phyloP scores from a whole-genome alignment of 495 filamentous ascomycete species.

The Hypoxylon subgilvum region DNA sequence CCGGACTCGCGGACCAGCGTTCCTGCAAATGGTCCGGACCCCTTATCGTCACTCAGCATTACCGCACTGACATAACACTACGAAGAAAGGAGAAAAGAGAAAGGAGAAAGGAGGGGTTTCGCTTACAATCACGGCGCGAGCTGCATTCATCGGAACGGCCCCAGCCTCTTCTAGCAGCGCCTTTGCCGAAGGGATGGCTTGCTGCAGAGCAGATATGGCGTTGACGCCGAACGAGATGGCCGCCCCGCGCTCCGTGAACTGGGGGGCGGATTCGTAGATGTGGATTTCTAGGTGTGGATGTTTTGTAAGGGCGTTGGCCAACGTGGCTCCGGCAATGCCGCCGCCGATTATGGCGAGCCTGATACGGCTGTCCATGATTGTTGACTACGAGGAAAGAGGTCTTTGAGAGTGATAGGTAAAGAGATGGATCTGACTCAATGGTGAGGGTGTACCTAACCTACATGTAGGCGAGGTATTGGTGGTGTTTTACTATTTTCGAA shows the following conservation, averaged over 20 bases:
- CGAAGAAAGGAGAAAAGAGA: too few species aligned
- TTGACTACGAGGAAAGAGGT: not conserved
- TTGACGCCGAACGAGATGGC: slow-evolving; percentile 24
- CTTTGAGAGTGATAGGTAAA: not conserved
- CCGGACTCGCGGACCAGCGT: not conserved
- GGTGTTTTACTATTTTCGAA: too few species aligned
- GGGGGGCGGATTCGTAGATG: slow-evolving; percentile 30
- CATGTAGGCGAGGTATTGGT: too few species aligned
- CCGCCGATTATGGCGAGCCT: slow-evolving; percentile 35
- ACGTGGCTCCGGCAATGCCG: slow-evolving; percentile 32
- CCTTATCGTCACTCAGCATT: too few species aligned
- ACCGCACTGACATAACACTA: too few species aligned
- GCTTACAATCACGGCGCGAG: not conserved
- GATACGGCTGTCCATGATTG: not conserved
- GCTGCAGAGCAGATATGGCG: slow-evolving; percentile 1
- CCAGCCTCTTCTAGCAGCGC: not conserved
- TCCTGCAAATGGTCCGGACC: not conserved
- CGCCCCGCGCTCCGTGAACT: slow-evolving; percentile 33
- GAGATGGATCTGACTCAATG: too few species aligned
- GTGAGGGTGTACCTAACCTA: too few species aligned
- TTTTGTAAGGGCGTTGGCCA: slow-evolving; percentile 18
- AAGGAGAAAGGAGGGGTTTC: too few species aligned
- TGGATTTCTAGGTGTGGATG: slow-evolving; percentile 26
- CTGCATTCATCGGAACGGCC: not conserved
- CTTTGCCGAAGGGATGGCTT: not conserved